Evolutionary conservation across 2,329 filamentous ascomycete genomes (phyloP).

Genomic region (Fonsecaea pugnacius): DNA sequence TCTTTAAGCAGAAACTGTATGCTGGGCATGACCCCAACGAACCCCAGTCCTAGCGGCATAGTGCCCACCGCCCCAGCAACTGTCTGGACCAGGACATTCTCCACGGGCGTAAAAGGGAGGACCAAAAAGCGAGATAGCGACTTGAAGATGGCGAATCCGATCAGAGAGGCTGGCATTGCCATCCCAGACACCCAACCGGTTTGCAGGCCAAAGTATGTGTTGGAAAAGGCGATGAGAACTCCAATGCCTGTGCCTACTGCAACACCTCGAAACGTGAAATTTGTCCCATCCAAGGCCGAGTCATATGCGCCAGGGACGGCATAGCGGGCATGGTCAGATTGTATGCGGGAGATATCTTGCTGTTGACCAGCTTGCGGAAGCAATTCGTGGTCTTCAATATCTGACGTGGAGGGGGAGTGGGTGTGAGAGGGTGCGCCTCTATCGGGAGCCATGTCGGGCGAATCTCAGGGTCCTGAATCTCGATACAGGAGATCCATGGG

Average conservation of each 20-base stretch:
- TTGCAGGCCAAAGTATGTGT: conserved; percentile 98
- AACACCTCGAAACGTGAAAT: conserved; percentile 84
- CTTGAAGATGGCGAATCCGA: conserved; percentile 94
- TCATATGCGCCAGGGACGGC: conserved; percentile 22
- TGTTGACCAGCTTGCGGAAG: conserved; percentile 9
- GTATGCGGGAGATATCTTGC: conserved; percentile 19
- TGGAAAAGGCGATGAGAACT: conserved; percentile 90
- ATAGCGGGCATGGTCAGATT: conserved; percentile 35
- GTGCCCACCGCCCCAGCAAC: conserved; percentile 95
- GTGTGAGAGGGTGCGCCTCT: conserved; percentile 25
- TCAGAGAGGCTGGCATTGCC: conserved; percentile 93
- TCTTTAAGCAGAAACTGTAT: conserved; percentile 80
- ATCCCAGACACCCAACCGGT: conserved; percentile 84
- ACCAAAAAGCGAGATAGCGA: conserved; percentile 71
- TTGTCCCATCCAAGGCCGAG: conserved; percentile 57
- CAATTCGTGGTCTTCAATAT: conserved; percentile 27
- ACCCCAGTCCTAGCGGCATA: conserved; percentile 94
- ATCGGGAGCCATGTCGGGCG: conserved; percentile 34
- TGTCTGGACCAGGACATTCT: conserved; percentile 95
- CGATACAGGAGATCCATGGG: not conserved
- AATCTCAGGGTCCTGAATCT: not conserved
- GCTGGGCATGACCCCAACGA: conserved; percentile 92
- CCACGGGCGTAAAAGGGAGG: conserved; percentile 86
- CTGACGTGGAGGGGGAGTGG: conserved; percentile 20
- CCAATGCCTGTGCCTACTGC: conserved; percentile 81